phyloP scores from a whole-genome alignment of 768 basidiomycete genomes.

The Rhodosporidiobolus sp. region DNA sequence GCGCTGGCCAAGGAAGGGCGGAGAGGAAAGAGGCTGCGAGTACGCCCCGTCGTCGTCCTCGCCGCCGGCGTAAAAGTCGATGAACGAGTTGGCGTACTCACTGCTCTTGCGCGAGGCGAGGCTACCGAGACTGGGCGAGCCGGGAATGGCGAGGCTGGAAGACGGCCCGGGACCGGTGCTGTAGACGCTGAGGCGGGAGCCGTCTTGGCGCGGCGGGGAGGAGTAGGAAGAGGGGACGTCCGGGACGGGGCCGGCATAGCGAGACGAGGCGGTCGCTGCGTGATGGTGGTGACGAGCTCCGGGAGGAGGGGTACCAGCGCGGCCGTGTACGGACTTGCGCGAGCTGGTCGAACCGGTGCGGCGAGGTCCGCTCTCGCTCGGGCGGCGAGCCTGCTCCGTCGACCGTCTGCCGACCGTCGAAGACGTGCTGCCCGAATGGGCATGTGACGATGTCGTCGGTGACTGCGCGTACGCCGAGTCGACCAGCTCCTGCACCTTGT shows the following conservation, averaged over 20 bases:
- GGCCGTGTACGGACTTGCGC: conserved; percentile 11
- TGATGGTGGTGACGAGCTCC: conserved; percentile 2
- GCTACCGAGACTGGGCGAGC: conserved; percentile 23
- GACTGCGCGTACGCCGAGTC: conserved; percentile 35
- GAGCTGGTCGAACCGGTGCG: background rate
- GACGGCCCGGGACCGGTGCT: background rate
- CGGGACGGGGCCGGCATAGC: conserved; percentile 11
- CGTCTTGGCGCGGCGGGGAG: background rate
- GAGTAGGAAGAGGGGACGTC: background rate
- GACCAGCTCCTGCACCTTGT: conserved; percentile 41
- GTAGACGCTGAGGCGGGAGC: conserved; percentile 6
- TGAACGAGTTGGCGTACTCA: conserved; percentile 34
- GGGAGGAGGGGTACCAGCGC: conserved; percentile 19
- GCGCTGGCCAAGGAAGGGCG: background rate
- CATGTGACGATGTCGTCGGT: conserved; percentile 20
- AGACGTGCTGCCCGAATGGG: conserved; percentile 5
- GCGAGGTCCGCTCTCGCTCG: background rate
- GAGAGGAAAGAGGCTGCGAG: background rate
- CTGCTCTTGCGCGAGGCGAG: conserved; percentile 16
- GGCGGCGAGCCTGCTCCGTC: background rate
- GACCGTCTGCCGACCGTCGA: background rate
- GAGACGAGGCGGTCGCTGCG: conserved; percentile 6
- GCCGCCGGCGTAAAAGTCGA: conserved; percentile 35
- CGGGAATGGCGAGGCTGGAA: background rate
- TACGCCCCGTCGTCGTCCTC: conserved; percentile 14